phyloP scores from a whole-genome alignment of 2,329 filamentous ascomycete species.

The Fusarium aywerte region DNA sequence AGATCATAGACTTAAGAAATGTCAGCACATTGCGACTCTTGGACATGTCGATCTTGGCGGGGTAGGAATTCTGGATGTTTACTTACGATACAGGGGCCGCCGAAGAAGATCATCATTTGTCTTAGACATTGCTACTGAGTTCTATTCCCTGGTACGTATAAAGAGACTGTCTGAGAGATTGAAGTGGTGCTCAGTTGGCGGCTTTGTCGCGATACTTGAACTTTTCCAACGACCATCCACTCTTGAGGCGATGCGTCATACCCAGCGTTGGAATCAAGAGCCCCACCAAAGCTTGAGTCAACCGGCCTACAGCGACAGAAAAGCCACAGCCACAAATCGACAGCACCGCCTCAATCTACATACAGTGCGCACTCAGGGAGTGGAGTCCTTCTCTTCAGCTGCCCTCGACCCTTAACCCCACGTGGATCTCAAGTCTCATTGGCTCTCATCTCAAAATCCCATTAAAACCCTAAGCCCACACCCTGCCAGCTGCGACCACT shows the following conservation, averaged over 20 bases:
- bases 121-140: conserved; percentile 50
- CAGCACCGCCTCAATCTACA: not conserved
- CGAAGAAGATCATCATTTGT: conserved; percentile 59
- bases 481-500: not conserved
- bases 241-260: conserved; percentile 25
- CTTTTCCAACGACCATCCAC: conserved; percentile 18
- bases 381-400: not conserved
- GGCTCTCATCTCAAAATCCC: not conserved
- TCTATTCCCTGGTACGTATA: not conserved
- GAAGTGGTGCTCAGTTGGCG: not conserved
- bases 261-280: not conserved
- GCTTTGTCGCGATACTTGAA: conserved; percentile 27
- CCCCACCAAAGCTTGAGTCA: conserved; percentile 36
- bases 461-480: conserved; percentile 2
- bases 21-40: conserved; percentile 30
- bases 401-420: not conserved
- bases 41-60: conserved; percentile 16
- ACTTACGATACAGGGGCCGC: conserved; percentile 63
- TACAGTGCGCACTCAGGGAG: not conserved
- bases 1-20: conserved; percentile 78
- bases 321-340: conserved; percentile 6
- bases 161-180: not conserved
- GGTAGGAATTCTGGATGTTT: conserved; percentile 14
- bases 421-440: not conserved
- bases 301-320: conserved; percentile 26